Conservation (phyloP, 2,329 filamentous ascomycete species). For the Trichoderma pleuroti region DNA sequence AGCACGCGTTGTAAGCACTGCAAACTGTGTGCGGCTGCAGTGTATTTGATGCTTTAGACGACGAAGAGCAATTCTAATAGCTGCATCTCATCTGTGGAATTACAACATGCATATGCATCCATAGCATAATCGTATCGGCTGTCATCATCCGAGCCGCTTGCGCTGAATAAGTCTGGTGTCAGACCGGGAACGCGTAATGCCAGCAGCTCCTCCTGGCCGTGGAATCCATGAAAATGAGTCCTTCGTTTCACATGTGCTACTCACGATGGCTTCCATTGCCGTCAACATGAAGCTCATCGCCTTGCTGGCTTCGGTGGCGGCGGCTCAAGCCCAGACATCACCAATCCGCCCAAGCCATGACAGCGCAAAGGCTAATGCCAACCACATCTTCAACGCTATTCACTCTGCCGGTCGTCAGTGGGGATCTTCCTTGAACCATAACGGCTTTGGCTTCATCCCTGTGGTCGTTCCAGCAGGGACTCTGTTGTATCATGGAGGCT, state of each 20-base stretch:
- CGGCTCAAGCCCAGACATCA: background rate
- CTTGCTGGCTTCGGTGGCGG: conserved; percentile 1
- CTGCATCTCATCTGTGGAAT: background rate
- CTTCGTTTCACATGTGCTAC: background rate
- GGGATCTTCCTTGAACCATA: conserved; percentile 69
- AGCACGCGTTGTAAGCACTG: background rate
- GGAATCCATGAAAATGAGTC: background rate
- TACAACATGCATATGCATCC: background rate
- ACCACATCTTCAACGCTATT: conserved; percentile 68
- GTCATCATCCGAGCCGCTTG: background rate
- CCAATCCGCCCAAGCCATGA: conserved; percentile 36
- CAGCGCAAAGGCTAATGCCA: conserved; percentile 49
- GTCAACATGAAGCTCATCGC: background rate
- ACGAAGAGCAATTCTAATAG: background rate
- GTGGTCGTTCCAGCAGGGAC: conserved; percentile 62
- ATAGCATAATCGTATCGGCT: background rate
- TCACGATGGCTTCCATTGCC: background rate
- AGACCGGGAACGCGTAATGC: background rate
- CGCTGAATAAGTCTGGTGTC: background rate
- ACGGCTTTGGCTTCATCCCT: conserved; percentile 70
- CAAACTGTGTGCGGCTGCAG: background rate
- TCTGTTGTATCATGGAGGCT: conserved; percentile 64
- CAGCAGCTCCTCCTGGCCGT: background rate
- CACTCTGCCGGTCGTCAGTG: conserved; percentile 71
- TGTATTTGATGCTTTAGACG: background rate